Evolutionary conservation across 352 stramenopile species (phyloP).

Genomic region (Pythium monospermum): DNA sequence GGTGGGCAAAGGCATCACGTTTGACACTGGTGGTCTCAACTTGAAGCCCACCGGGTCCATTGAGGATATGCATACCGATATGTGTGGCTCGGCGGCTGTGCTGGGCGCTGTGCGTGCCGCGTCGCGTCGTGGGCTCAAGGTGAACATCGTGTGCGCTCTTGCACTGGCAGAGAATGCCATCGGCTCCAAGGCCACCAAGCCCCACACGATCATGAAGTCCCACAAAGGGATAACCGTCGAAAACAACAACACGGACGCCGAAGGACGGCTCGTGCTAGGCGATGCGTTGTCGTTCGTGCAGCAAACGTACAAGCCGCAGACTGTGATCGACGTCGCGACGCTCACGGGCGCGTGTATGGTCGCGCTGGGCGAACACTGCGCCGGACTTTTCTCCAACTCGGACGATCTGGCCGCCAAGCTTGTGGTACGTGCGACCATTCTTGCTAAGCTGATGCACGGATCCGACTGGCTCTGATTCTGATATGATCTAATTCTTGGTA

Average conservation of each 20-base stretch:
- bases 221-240: constrained; percentile 89
- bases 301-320: constrained; percentile 85
- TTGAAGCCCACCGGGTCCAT: constrained; percentile 91
- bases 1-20: constrained; percentile 93
- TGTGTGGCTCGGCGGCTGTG: constrained; percentile 87
- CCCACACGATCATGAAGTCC: constrained; percentile 85
- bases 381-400: constrained; percentile 91
- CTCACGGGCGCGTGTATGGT: constrained; percentile 90
- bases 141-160: constrained; percentile 78
- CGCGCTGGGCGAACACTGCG: constrained; percentile 84
- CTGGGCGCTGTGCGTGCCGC: constrained; percentile 74
- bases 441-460: no score
- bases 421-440: constrained; percentile 22
- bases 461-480: background rate
- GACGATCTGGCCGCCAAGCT: constrained; percentile 75
- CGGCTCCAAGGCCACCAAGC: constrained; percentile 83
- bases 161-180: constrained; percentile 82
- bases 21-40: constrained; percentile 94
- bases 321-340: constrained; percentile 93
- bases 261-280: constrained; percentile 88
- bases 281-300: constrained; percentile 88
- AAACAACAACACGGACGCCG: constrained; percentile 91
- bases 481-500: constrained; percentile 5
- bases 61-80: constrained; percentile 92
- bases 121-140: constrained; percentile 59